These are phyloP conservation scores for Leptographium galeiforme DNA, from an alignment of 2,329 filamentous ascomycete species.

Conservation along the genomic window DNA sequence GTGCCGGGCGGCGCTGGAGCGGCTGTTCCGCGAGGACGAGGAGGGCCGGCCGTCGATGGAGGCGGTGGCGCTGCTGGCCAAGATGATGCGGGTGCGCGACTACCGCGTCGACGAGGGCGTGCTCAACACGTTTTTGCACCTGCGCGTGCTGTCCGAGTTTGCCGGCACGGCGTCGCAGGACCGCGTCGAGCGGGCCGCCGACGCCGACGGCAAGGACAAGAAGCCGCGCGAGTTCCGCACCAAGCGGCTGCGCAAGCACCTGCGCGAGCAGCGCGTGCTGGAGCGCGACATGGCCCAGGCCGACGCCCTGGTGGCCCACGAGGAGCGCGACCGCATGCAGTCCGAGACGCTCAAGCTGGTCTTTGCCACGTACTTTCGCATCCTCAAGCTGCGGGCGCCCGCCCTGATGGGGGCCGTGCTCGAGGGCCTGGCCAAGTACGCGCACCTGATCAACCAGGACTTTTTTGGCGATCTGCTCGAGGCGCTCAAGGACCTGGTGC, in stretches of 20 bases:
- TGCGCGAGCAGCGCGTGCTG: constrained; percentile 74
- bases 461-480: constrained; percentile 96
- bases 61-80: constrained; percentile 68
- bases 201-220: constrained; percentile 46
- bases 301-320: constrained; percentile 79
- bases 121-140: constrained; percentile 78
- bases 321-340: constrained; percentile 88
- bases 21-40: constrained; percentile 73
- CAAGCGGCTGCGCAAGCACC: constrained; percentile 70
- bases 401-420: constrained; percentile 93
- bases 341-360: constrained; percentile 92
- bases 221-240: constrained; percentile 60
- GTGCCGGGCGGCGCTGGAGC: constrained; percentile 66
- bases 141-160: constrained; percentile 81
- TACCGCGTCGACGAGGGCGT: constrained; percentile 76
- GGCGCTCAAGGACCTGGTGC: constrained; percentile 83
- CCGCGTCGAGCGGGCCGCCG: constrained; percentile 44
- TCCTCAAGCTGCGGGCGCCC: constrained; percentile 69
- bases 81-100: constrained; percentile 87
- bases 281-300: constrained; percentile 91
- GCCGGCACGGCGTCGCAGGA: constrained; percentile 71
- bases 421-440: constrained; percentile 85
- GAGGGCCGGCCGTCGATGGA: constrained; percentile 83
- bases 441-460: constrained; percentile 95
- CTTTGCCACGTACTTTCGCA: constrained; percentile 89